Evolutionary conservation across 139 green algal genomes (phyloP).

Genomic region (Picocystis salinarum): DNA sequence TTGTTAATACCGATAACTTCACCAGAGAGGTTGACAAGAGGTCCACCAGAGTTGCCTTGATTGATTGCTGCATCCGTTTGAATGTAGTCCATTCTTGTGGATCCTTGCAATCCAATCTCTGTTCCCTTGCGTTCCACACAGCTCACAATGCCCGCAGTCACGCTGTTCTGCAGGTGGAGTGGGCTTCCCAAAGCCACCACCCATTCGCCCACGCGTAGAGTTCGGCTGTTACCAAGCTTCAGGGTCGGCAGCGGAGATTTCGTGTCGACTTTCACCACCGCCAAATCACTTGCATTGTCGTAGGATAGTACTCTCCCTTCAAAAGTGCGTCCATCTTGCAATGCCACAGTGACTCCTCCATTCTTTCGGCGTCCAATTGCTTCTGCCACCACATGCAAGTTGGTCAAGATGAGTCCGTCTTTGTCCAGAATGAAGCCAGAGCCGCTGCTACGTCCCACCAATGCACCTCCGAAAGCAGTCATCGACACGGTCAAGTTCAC

Average conservation of each 20-base stretch:
- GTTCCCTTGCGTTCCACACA: constrained; percentile 43
- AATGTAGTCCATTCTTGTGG: constrained; percentile 39
- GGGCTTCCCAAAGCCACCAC: constrained; percentile 52
- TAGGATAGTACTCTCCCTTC: constrained; percentile 30
- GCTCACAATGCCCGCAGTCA: constrained; percentile 46
- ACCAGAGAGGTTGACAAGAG: constrained; percentile 51
- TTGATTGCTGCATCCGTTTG: constrained; percentile 40
- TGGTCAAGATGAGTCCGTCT: constrained; percentile 49
- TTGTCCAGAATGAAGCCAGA: constrained; percentile 39
- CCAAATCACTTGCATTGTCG: constrained; percentile 40
- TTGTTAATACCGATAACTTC: constrained; percentile 44
- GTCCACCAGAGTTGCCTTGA: constrained; percentile 34
- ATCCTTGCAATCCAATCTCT: constrained; percentile 44
- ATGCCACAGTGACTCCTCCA: constrained; percentile 26
- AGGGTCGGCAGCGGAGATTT: constrained; percentile 23
- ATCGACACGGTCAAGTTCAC: background rate
- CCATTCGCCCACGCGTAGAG: constrained; percentile 47
- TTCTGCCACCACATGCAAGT: constrained; percentile 54
- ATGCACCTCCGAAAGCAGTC: too few species aligned
- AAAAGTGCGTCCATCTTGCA: constrained; percentile 57
- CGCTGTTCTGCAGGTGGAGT: constrained; percentile 46
- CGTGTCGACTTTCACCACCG: constrained; percentile 32
- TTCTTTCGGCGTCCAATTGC: constrained; percentile 9
- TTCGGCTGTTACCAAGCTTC: constrained; percentile 19
- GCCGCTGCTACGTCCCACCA: constrained; percentile 16